phyloP scores from a whole-genome alignment of 768 basidiomycete species.

The Pleurotus giganteus region DNA sequence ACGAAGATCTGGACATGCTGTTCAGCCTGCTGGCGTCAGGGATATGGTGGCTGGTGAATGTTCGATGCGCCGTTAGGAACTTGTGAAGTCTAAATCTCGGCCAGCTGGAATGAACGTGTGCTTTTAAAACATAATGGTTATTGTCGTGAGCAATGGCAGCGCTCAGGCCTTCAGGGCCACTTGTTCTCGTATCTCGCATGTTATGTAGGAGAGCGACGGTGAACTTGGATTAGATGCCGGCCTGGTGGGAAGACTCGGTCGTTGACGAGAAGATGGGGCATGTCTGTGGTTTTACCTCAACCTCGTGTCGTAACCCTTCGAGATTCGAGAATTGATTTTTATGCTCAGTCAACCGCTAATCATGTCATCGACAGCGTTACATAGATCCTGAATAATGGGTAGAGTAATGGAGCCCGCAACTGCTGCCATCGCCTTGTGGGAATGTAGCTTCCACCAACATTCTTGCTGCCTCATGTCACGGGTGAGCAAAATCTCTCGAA shows the following conservation, averaged over 20 bases:
- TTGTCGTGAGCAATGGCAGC: too few relatives aligned
- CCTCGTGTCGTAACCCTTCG: not conserved
- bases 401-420: not conserved
- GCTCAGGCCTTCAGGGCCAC: too few relatives aligned
- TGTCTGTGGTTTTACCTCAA: not conserved
- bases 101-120: not conserved
- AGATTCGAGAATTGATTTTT: not conserved
- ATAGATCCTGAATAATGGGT: not conserved
- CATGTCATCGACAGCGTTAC: not conserved
- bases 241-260: too few relatives aligned
- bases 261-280: too few relatives aligned
- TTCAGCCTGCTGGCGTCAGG: constrained; percentile 5
- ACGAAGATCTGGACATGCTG: constrained; percentile 4
- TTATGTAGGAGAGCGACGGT: too few relatives aligned
- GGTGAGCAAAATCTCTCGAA: not conserved
- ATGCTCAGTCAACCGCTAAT: not conserved
- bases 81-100: not conserved
- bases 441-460: not conserved
- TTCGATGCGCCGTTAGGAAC: too few relatives aligned
- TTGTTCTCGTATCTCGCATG: too few relatives aligned
- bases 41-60: not conserved
- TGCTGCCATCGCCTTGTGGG: not conserved
- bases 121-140: too few relatives aligned
- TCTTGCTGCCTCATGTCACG: not conserved
- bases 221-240: too few relatives aligned